These are phyloP conservation scores for Globisporangium barbulae DNA, from an alignment of 352 stramenopile species.

Conservation along the genomic window DNA sequence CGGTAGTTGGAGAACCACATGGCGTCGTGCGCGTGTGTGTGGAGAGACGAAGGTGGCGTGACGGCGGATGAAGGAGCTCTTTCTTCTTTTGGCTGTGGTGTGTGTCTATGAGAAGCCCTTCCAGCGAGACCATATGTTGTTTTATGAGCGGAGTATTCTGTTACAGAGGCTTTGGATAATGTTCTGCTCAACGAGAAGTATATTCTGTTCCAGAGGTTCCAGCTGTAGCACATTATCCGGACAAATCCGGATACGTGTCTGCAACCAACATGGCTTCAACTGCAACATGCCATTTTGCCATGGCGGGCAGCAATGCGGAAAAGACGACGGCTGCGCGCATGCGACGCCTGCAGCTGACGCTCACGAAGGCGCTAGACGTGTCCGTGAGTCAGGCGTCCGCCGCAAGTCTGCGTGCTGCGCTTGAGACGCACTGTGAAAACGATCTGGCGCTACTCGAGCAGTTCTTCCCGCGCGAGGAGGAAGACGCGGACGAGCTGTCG, in stretches of 20 bases:
- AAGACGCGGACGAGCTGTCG: slow-evolving; percentile 33
- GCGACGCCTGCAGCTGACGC: slow-evolving; percentile 56
- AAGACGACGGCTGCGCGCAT: slow-evolving; percentile 14
- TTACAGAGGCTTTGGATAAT: too few relatives aligned
- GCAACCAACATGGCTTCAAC: neutral
- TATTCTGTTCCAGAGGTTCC: neutral
- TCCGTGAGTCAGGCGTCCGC: slow-evolving; percentile 46
- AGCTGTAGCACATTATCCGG: neutral
- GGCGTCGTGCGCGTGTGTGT: slow-evolving; percentile 12
- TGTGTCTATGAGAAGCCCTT: slow-evolving; percentile 8
- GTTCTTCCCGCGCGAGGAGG: slow-evolving; percentile 36
- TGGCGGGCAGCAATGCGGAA: neutral
- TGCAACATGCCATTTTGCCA: neutral
- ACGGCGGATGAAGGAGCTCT: neutral
- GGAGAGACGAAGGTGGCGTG: neutral
- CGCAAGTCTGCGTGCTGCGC: slow-evolving; percentile 41
- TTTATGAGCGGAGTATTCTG: too few relatives aligned
- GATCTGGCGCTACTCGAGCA: slow-evolving; percentile 48
- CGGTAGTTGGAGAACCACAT: slow-evolving; percentile 79
- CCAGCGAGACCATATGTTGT: neutral
- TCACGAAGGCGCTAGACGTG: slow-evolving; percentile 65
- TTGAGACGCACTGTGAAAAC: slow-evolving; percentile 47
- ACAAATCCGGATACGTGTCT: neutral
- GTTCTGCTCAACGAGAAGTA: too few relatives aligned
- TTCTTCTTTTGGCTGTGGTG: neutral